Base-by-base conservation (phyloP, 2,329 filamentous ascomycete genomes). In the Ascochyta pisi region DNA sequence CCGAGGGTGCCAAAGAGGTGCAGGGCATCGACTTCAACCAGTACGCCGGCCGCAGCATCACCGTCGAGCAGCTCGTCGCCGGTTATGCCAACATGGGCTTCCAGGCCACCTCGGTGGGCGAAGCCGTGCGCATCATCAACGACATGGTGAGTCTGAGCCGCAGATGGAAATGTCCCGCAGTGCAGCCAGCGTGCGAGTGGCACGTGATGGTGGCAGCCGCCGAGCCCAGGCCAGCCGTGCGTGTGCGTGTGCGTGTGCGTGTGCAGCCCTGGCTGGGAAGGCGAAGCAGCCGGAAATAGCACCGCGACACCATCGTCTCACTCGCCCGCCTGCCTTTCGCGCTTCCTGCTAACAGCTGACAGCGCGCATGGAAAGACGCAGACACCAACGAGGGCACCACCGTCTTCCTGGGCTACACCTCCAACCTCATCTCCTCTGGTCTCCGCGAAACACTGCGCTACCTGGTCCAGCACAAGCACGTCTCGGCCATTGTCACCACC, bases 341-440 rank as follows among this genome's bases (percentile, higher is more conserved):
- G 61, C 57, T 63, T 63, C 56, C 56, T 61, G 63, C 67, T 71
- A 66, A 73, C 63, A 53, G 42, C 50, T 64, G 44, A 66, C 71
- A 89, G 91, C 85, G 92, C 72, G 84, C 85, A 54, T 98, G 91
- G 89, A 83, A 83, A 59, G 90, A 96, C 73, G 86, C 91, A 0
- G 90, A 93, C 70, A 90, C 90, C 1, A 86, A 86, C 13, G 86
- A 89, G 24, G 85, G 85, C 68, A 95, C 95, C 16, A 98, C 95
- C 57, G 94, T 99, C 67, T 98, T 99, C 77, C 86, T 99, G 8
- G 95, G 95, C 54, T 99, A 97, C 79, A 99, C 95, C 9, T 96
- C 92, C 46, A 99, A 99, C 75, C 84, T 99, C 67, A 97, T 99
- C 70, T 98, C 95, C 0, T 99, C 94, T 3, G 95, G 95, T 8